Conservation (phyloP, 768 basidiomycete species). For the Crucibulum laeve region DNA sequence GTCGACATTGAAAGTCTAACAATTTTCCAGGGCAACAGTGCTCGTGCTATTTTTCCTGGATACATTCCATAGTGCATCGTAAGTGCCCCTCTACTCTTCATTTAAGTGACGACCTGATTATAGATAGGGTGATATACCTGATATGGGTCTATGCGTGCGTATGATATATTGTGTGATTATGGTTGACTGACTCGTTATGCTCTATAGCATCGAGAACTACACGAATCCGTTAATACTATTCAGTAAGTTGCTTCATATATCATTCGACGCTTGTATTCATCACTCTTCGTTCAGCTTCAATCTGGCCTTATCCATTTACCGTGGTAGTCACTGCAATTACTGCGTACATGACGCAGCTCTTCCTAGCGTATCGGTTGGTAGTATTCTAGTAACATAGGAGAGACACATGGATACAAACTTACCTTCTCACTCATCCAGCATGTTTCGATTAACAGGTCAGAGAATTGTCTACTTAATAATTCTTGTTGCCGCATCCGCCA, state of each 20-base stretch:
- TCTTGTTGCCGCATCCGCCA: background rate
- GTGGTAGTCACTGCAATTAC: constrained; percentile 9
- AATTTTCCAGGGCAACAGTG: constrained; percentile 2
- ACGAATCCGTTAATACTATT: constrained; percentile 9
- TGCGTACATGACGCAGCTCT: constrained; percentile 13
- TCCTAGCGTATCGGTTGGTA: constrained; percentile 13
- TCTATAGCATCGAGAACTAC: constrained; percentile 15
- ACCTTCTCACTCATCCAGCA: background rate
- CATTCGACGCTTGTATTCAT: background rate
- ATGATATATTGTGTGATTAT: background rate
- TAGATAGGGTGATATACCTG: constrained; percentile 11
- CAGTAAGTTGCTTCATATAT: constrained; percentile 8
- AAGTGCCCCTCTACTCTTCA: background rate
- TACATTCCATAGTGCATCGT: constrained; percentile 8
- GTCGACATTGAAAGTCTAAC: background rate
- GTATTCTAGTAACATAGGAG: constrained; percentile 6
- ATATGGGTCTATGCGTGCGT: constrained; percentile 11
- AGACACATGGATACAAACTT: background rate
- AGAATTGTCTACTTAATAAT: background rate
- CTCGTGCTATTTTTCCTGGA: constrained; percentile 4
- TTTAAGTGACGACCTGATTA: too few species aligned
- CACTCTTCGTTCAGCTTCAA: constrained; percentile 2
- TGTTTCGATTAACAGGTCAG: background rate
- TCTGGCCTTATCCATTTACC: constrained; percentile 11
- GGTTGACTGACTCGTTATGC: background rate